phyloP scores from a whole-genome alignment of 106 monocot genomes.

The Allium cepa region DNA sequence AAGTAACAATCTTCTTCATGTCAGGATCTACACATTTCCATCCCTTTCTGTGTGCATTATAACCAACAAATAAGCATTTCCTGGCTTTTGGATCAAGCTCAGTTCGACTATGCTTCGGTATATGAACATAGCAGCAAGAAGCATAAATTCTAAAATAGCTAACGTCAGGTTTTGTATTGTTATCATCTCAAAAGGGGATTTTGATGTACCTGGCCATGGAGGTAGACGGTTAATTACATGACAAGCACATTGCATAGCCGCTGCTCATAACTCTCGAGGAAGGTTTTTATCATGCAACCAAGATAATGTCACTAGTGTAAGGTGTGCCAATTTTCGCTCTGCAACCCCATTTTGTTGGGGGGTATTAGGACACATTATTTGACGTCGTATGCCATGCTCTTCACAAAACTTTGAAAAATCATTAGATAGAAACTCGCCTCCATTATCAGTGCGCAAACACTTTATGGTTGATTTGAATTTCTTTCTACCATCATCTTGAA shows the following conservation, averaged over 20 bases:
- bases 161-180: not conserved
- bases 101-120: constrained; percentile 6
- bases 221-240: not conserved
- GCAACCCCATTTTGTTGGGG: not conserved
- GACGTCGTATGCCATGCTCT: not conserved
- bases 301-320: not conserved
- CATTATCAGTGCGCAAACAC: not conserved
- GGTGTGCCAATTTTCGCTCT: not conserved
- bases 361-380: not conserved
- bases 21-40: constrained; percentile 14
- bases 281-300: constrained; percentile 4
- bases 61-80: not conserved
- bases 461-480: not conserved
- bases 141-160: not conserved
- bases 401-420: not conserved
- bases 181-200: not conserved
- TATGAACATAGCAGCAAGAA: constrained; percentile 10
- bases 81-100: constrained; percentile 2
- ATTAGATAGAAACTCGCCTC: not conserved
- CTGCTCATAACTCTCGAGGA: constrained; percentile 1
- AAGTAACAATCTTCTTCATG: constrained; percentile 6
- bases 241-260: not conserved
- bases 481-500: not conserved
- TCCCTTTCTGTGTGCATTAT: not conserved
- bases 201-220: not conserved